These are phyloP conservation scores for Daldinia concentrica DNA, from an alignment of 495 filamentous ascomycete genomes.

Conservation along the genomic window DNA sequence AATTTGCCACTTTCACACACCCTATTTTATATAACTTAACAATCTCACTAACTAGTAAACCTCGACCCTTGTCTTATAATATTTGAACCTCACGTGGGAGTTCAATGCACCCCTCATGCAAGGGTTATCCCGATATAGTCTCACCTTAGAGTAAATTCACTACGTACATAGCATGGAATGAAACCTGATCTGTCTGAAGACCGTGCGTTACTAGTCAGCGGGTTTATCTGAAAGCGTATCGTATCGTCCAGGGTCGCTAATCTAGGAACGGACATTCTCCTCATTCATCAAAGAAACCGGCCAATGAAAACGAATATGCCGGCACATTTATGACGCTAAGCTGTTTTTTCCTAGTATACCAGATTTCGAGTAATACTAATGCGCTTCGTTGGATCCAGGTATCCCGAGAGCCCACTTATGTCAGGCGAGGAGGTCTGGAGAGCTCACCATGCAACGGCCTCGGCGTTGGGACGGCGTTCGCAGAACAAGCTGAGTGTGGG, in stretches of 20 bases:
- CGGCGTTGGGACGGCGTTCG: slow-evolving; percentile 9
- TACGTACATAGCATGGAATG: slow-evolving; percentile 28
- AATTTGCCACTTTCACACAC: neutral
- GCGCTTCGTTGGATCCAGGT: neutral
- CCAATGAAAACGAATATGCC: slow-evolving; percentile 15
- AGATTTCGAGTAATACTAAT: slow-evolving; percentile 6
- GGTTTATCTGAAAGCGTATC: slow-evolving; percentile 22
- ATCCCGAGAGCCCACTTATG: slow-evolving; percentile 13
- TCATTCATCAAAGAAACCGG: neutral
- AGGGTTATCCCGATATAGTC: slow-evolving; percentile 32
- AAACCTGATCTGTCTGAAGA: slow-evolving; percentile 33
- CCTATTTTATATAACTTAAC: neutral
- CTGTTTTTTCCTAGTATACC: neutral
- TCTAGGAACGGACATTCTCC: slow-evolving; percentile 8
- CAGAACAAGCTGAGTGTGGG: slow-evolving; percentile 3
- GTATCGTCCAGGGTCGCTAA: slow-evolving; percentile 3
- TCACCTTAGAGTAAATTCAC: slow-evolving; percentile 13
- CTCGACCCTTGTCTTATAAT: slow-evolving; percentile 20
- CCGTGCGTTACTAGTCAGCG: slow-evolving; percentile 15
- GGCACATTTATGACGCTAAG: slow-evolving; percentile 10
- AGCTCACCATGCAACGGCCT: slow-evolving; percentile 14
- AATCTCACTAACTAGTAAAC: neutral
- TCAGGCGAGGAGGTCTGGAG: slow-evolving; percentile 20
- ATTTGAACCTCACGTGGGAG: slow-evolving; percentile 28
- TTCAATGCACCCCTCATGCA: slow-evolving; percentile 18